Evolutionary conservation across 225 moss, liverwort and hornwort genomes (phyloP).

Genomic region (Physcomitrium patens): DNA sequence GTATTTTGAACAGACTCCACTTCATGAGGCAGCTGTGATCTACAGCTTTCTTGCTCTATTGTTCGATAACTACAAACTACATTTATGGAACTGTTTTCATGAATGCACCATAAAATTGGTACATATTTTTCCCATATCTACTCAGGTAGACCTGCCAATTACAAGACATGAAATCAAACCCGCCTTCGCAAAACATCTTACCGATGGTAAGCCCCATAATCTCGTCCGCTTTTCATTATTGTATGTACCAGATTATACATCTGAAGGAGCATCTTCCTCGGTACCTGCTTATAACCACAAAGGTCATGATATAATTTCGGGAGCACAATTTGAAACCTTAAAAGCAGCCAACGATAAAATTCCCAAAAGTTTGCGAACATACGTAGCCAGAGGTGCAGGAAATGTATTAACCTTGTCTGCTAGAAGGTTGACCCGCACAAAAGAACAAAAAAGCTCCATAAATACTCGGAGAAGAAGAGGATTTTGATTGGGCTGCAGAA

Average conservation of each 20-base stretch:
- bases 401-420: constrained; percentile 79
- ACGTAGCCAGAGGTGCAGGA: constrained; percentile 2
- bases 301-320: constrained; percentile 3
- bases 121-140: not conserved
- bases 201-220: constrained; percentile 95
- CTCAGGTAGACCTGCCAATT: not conserved
- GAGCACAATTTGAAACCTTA: not conserved
- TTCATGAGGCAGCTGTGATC: not conserved
- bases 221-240: constrained; percentile 83
- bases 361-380: not conserved
- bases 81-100: too few relatives aligned
- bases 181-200: constrained; percentile 27
- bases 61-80: not conserved
- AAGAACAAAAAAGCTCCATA: constrained; percentile 96
- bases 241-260: constrained; percentile 89
- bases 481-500: constrained; percentile 92
- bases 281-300: constrained; percentile 55
- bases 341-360: not conserved
- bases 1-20: not conserved
- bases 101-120: not conserved
- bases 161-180: not conserved
- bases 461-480: constrained; percentile 90
- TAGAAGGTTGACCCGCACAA: constrained; percentile 90
- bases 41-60: not conserved
- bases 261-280: constrained; percentile 97